A percentile compares a stretch with the other conserved stretches of the same genome.
These are phyloP conservation scores for Hypoxylon subgilvum DNA, from an alignment of 495 filamentous ascomycete species.

Conservation along the genomic window DNA sequence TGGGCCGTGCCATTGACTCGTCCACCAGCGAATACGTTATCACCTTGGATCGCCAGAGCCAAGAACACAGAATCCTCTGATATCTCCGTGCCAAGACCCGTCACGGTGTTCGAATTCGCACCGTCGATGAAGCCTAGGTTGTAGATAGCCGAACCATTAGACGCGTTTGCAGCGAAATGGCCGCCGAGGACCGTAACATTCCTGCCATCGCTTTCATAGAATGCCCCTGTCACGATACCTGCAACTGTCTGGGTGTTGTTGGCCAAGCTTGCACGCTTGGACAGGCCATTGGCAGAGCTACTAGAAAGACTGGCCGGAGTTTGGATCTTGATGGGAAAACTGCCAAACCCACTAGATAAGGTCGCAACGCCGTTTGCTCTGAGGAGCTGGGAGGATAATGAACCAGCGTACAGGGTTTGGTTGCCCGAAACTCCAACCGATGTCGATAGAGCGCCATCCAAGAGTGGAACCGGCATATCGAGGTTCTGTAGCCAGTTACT, in stretches of 20 bases:
- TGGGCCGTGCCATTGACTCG: constrained; percentile 72
- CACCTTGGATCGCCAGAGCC: constrained; percentile 68
- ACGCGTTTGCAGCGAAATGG: constrained; percentile 75
- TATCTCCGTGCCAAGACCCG: constrained; percentile 71
- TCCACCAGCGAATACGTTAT: constrained; percentile 82
- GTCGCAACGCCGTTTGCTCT: constrained; percentile 71
- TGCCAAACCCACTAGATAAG: constrained; percentile 59
- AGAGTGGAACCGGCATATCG: constrained; percentile 64
- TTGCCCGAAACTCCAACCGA: constrained; percentile 65
- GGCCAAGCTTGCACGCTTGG: constrained; percentile 62
- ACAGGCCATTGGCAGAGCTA: constrained; percentile 39
- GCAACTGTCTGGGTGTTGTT: constrained; percentile 51
- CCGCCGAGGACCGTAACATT: constrained; percentile 91
- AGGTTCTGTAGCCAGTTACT: constrained; percentile 90
- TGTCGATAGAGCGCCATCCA: constrained; percentile 74
- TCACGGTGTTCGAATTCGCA: constrained; percentile 63
- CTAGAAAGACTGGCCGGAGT: constrained; percentile 42
- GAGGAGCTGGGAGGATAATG: constrained; percentile 71
- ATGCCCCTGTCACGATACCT: constrained; percentile 76
- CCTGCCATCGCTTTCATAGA: constrained; percentile 68
- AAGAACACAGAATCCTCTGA: constrained; percentile 75
- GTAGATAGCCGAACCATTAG: constrained; percentile 71
- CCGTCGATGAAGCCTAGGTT: constrained; percentile 78
- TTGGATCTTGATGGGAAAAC: constrained; percentile 69
- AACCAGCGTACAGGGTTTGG: constrained; percentile 75